Evolutionary conservation across 2,329 filamentous ascomycete species (phyloP).

Genomic region (Colletotrichum tropicicola): DNA sequence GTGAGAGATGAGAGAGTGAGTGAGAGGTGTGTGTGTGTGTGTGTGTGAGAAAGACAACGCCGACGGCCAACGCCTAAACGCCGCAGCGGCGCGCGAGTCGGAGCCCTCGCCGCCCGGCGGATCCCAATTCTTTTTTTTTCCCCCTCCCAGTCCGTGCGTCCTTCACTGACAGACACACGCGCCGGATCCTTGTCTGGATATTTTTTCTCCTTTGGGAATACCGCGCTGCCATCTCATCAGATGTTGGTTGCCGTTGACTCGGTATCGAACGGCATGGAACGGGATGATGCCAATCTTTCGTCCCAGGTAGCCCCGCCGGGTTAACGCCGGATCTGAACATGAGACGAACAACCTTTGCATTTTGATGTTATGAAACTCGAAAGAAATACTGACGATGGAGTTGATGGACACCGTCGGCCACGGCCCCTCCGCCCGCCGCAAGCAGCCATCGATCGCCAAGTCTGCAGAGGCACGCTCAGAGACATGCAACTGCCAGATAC

Average conservation of each 20-base stretch:
- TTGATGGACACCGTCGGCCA: too few species aligned
- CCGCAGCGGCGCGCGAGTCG: not conserved
- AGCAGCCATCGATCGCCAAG: too few species aligned
- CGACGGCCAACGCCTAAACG: too few species aligned
- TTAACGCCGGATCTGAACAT: not conserved
- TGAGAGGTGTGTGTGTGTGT: too few species aligned
- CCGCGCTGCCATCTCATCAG: not conserved
- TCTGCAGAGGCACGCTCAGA: too few species aligned
- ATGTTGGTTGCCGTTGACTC: not conserved
- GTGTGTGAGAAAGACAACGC: too few species aligned
- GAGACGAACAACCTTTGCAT: not conserved
- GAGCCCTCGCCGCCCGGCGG: too few species aligned
- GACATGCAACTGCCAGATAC: not conserved
- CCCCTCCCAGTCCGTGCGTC: not conserved
- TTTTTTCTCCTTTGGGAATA: slow-evolving; percentile 8
- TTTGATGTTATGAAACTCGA: not conserved
- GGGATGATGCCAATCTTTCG: not conserved
- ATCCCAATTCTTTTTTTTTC: not conserved
- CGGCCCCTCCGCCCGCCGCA: too few species aligned
- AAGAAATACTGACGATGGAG: too few species aligned
- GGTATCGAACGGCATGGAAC: not conserved
- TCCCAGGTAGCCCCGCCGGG: not conserved
- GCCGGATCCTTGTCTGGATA: not conserved
- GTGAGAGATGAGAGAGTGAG: too few species aligned
- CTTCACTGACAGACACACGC: too few species aligned